A percentile compares a stretch with the other conserved stretches of the same genome.
Evolutionary conservation across 2,329 filamentous ascomycete species (phyloP).

Genomic region (Epichloe coenophiala): DNA sequence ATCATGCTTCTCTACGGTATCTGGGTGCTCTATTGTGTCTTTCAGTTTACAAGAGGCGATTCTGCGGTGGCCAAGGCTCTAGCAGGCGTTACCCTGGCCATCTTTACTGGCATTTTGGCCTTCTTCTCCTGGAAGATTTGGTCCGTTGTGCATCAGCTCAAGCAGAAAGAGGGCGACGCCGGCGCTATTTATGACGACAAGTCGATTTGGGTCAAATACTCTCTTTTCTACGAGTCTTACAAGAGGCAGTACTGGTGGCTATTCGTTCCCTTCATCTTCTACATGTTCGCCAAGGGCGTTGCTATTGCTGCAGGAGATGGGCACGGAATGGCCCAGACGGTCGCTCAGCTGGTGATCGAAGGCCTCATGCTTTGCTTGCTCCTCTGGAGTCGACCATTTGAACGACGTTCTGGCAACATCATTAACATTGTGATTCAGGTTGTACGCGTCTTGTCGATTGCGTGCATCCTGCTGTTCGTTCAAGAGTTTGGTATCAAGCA

Average conservation of each 20-base stretch:
- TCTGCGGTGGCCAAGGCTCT: slow-evolving; percentile 85
- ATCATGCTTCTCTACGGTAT: slow-evolving; percentile 86
- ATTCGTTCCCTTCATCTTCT: slow-evolving; percentile 78
- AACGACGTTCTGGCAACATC: slow-evolving; percentile 74
- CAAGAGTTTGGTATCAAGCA: slow-evolving; percentile 81
- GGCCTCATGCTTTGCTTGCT: slow-evolving; percentile 64
- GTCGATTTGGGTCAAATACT: slow-evolving; percentile 87
- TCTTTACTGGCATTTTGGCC: slow-evolving; percentile 69
- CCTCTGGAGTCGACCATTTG: slow-evolving; percentile 75
- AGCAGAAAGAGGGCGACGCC: slow-evolving; percentile 60
- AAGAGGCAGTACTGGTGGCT: slow-evolving; percentile 95
- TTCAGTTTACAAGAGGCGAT: slow-evolving; percentile 86
- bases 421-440: slow-evolving; percentile 89
- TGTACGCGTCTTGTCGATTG: slow-evolving; percentile 76
- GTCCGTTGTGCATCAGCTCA: slow-evolving; percentile 58
- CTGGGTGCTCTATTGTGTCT: slow-evolving; percentile 92
- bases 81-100: slow-evolving; percentile 63
- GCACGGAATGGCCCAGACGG: slow-evolving; percentile 68
- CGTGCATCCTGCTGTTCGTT: slow-evolving; percentile 84
- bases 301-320: slow-evolving; percentile 77
- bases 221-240: slow-evolving; percentile 92
- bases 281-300: slow-evolving; percentile 80
- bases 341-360: slow-evolving; percentile 71
- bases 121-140: slow-evolving; percentile 83
- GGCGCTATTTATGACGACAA: slow-evolving; percentile 74